Base-by-base conservation (phyloP, 345 rosid species). In the Luvunga scandens region DNA sequence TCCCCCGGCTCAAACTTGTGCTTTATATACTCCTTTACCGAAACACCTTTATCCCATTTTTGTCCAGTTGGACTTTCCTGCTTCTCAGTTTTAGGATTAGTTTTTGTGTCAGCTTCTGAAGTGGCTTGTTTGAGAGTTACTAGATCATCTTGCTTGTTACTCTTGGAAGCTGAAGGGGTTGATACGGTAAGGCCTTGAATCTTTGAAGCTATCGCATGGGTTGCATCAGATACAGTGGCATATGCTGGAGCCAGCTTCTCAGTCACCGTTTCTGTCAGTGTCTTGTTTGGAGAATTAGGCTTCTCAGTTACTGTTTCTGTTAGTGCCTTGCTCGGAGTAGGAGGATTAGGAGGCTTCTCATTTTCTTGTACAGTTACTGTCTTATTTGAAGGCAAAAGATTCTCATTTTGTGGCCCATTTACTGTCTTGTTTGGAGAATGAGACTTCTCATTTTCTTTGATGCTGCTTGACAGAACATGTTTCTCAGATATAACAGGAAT, bases 1-100 rank as follows among this genome's bases (percentile, higher is more conserved):
- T 92, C 93, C 1, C 96, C 91, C 8, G 96, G 98, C 79, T 86
- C 90, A 53, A 92, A 66, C 84, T 87, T 92, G 56, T 92, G 79
- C 77, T 79, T 76, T 83, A 91, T 79, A 73, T 86, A 92, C 77
- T 89, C 93, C 82, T 89, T 91, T 83, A 92, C 92, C 0, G 98
- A 94, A 33, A 91, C 94, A 21, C 96, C 94, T 86, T 92, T 86
- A 72, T 88, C 90, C 91, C 89, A 89, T 30, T 83, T 83, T 77
- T 83, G 76, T 38, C 77, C 80, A 0, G 70, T 66, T 53, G 83
- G 79, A 75, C 74, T 82, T 66, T 71, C 77, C 60, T 62, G 71
- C 70, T 62, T 39, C 4, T 73, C 78, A 61, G 65, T 50, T 74
- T 72, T 71, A 57, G 76, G 60, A 68, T 75, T 77, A 69, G 24